Conservation (phyloP, 495 filamentous ascomycete species). For the Tuber microsphaerosporum region DNA sequence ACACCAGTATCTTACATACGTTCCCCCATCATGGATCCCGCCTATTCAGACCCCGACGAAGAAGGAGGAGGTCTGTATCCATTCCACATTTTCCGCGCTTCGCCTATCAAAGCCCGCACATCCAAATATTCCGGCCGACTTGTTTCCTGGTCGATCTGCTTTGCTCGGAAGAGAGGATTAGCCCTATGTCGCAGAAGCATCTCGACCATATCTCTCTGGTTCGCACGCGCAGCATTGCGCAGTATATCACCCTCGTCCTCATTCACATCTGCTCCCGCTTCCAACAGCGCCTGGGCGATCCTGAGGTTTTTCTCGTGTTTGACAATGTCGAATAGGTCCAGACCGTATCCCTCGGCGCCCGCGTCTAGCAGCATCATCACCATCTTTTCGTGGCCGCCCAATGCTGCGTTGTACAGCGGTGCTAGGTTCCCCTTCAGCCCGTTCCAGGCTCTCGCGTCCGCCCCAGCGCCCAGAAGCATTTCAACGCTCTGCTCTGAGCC, state of each 20-base stretch:
- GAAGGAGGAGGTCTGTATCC: not conserved
- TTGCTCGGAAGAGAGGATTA: not conserved
- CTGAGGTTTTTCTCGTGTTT: not conserved
- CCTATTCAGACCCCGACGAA: not conserved
- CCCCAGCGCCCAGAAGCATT: not conserved
- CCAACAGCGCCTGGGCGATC: conserved; percentile 3
- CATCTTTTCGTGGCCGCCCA: not conserved
- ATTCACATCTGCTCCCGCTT: conserved; percentile 9
- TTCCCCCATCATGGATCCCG: not conserved
- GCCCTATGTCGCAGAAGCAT: not conserved
- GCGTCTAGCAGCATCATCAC: conserved; percentile 10
- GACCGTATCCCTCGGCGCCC: not conserved
- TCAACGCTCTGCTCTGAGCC: not conserved
- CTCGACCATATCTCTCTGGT: not conserved
- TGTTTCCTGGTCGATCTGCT: not conserved
- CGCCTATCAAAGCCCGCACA: not conserved
- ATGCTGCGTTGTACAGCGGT: not conserved
- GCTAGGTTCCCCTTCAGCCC: not conserved
- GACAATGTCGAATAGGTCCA: not conserved
- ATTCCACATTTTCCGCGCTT: not conserved
- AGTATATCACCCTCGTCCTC: not conserved
- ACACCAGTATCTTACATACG: not conserved
- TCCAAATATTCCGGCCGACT: not conserved
- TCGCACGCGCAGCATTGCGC: not conserved
- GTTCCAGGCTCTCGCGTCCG: not conserved